phyloP scores from a whole-genome alignment of 192 early-diverging fungal species.

The Phycomyces blakesleeanus region DNA sequence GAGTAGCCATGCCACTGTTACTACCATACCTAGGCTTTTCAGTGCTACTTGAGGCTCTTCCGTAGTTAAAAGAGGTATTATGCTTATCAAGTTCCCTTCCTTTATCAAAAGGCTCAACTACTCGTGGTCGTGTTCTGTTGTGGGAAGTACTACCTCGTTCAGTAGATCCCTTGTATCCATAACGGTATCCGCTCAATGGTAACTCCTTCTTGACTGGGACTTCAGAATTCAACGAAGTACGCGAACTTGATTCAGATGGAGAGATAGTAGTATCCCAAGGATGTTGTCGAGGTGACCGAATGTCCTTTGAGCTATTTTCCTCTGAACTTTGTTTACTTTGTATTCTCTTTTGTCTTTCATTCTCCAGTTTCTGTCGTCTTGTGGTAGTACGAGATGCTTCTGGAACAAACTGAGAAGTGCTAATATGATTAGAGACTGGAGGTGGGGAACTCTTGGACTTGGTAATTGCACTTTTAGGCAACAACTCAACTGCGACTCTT shows the following conservation, averaged over 20 bases:
- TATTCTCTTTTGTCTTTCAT: slow-evolving; percentile 3
- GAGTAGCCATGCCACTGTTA: background rate
- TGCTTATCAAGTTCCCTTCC: background rate
- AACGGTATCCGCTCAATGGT: slow-evolving; percentile 5
- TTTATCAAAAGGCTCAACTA: no score
- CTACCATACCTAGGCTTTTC: background rate
- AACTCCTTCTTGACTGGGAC: slow-evolving; percentile 10
- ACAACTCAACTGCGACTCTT: slow-evolving; percentile 6
- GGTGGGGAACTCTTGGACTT: slow-evolving; percentile 29
- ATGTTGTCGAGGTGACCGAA: background rate
- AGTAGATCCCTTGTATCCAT: slow-evolving; percentile 8
- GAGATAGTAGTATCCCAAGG: background rate
- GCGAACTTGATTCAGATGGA: background rate
- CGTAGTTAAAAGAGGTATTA: background rate
- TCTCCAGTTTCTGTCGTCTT: background rate
- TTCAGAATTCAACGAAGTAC: background rate
- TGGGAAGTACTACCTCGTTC: background rate
- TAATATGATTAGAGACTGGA: background rate
- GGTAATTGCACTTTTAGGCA: slow-evolving; percentile 2
- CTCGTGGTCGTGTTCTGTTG: background rate
- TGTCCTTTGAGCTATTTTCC: background rate
- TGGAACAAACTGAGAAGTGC: background rate
- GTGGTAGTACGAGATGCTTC: background rate
- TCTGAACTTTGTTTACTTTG: background rate
- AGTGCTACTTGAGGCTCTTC: background rate